Conservation (phyloP, 208 protist genomes). For the Crithidia fasciculata region DNA sequence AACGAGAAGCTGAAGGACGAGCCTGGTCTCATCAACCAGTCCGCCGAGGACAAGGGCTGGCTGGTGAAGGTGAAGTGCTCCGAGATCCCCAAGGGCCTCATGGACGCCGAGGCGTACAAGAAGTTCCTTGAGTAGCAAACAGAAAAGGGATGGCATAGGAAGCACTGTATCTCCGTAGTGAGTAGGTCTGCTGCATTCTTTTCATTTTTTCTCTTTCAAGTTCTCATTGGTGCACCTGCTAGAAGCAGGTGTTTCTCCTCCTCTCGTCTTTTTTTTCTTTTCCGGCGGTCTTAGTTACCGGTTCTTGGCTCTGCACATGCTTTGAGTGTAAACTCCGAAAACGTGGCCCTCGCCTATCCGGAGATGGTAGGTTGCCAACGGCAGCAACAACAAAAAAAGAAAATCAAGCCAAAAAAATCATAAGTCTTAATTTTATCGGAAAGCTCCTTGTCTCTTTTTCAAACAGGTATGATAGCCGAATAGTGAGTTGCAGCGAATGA, state of each 20-base stretch:
- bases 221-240: background rate
- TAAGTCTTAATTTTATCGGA: background rate
- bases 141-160: background rate
- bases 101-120: conserved; percentile 85
- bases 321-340: conserved; percentile 7
- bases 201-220: conserved; percentile 16
- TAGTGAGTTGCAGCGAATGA: too few relatives aligned
- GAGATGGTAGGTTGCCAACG: background rate
- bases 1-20: conserved; percentile 89
- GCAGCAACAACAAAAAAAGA: background rate
- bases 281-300: background rate
- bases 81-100: conserved; percentile 75
- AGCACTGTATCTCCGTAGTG: background rate
- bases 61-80: conserved; percentile 86
- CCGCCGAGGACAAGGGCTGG: conserved; percentile 88
- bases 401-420: background rate
- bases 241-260: background rate
- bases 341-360: background rate
- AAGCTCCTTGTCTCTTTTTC: background rate
- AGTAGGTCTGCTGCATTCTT: background rate
- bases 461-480: background rate
- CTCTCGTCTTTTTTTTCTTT: background rate
- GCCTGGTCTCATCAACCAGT: conserved; percentile 87
- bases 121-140: conserved; percentile 81
- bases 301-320: background rate